These are phyloP conservation scores for Ascoidea rubescens DNA, from an alignment of 805 yeast species.

Conservation along the genomic window DNA sequence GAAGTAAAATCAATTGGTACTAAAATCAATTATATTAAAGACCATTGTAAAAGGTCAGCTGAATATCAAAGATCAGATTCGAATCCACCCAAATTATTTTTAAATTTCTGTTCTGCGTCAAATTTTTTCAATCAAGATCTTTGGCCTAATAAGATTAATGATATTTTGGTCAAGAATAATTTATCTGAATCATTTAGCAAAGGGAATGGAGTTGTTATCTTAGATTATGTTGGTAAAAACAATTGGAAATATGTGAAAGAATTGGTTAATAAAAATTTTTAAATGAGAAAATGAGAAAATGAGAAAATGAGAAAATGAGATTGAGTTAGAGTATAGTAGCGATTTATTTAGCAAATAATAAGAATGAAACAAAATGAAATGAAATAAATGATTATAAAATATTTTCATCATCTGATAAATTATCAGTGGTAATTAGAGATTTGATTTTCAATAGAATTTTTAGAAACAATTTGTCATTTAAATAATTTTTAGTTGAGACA, in stretches of 20 bases:
- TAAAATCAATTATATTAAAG: slow-evolving; percentile 43
- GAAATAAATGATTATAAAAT: too few relatives aligned
- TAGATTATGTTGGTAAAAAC: slow-evolving; percentile 52
- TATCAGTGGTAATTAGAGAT: too few relatives aligned
- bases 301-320: not conserved
- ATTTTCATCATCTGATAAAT: too few relatives aligned
- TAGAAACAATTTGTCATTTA: too few relatives aligned
- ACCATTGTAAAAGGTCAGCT: slow-evolving; percentile 37
- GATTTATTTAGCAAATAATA: too few relatives aligned
- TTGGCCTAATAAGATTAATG: slow-evolving; percentile 62
- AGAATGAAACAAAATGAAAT: too few relatives aligned
- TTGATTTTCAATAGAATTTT: too few relatives aligned
- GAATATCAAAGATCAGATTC: slow-evolving; percentile 30
- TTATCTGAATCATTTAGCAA: slow-evolving; percentile 34
- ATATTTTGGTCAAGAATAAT: slow-evolving; percentile 29
- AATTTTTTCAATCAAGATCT: slow-evolving; percentile 56
- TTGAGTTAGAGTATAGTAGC: not conserved
- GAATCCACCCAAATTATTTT: slow-evolving; percentile 39
- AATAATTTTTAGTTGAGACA: too few relatives aligned
- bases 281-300: not conserved
- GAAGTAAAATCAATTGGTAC: slow-evolving; percentile 35
- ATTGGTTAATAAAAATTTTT: slow-evolving; percentile 38
- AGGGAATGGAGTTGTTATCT: slow-evolving; percentile 50
- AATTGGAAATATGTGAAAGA: slow-evolving; percentile 42
- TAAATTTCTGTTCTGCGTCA: slow-evolving; percentile 65